These are phyloP conservation scores for Pseudogymnoascus pannorum DNA, from an alignment of 2,329 filamentous ascomycete genomes.

Conservation along the genomic window DNA sequence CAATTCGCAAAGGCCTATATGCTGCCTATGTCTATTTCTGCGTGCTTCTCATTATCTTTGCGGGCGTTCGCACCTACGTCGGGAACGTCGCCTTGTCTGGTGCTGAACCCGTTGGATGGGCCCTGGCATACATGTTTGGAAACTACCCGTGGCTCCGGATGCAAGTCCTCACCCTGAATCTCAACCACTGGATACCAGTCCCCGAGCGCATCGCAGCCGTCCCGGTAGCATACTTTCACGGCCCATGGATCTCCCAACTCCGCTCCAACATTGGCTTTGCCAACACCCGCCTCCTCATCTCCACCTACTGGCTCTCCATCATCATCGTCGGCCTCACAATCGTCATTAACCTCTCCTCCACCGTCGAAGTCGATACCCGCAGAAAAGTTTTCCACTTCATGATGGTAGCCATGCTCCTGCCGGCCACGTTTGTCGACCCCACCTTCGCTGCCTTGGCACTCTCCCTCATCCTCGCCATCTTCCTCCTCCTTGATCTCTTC, in stretches of 20 bases:
- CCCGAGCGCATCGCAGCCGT: slow-evolving; percentile 34
- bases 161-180: slow-evolving; percentile 58
- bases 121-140: slow-evolving; percentile 79
- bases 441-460: slow-evolving; percentile 74
- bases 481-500: slow-evolving; percentile 81
- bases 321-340: slow-evolving; percentile 64
- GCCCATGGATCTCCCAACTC: slow-evolving; percentile 59
- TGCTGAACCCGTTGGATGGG: slow-evolving; percentile 86
- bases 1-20: slow-evolving; percentile 73
- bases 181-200: slow-evolving; percentile 70
- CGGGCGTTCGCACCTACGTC: slow-evolving; percentile 66
- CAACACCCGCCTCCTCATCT: slow-evolving; percentile 72
- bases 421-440: slow-evolving; percentile 80
- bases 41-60: slow-evolving; percentile 58
- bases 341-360: slow-evolving; percentile 65
- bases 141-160: slow-evolving; percentile 66
- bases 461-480: slow-evolving; percentile 71
- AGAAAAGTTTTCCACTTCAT: slow-evolving; percentile 97
- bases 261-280: slow-evolving; percentile 63
- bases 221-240: slow-evolving; percentile 13
- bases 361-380: slow-evolving; percentile 89
- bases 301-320: slow-evolving; percentile 64
- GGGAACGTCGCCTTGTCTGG: slow-evolving; percentile 57
- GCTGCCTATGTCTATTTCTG: slow-evolving; percentile 69
- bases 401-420: slow-evolving; percentile 94